Percentiles rank a stretch among this genome's conserved stretches.
phyloP scores from a whole-genome alignment of 345 rosid genomes.

The Pugionium dolabratum region DNA sequence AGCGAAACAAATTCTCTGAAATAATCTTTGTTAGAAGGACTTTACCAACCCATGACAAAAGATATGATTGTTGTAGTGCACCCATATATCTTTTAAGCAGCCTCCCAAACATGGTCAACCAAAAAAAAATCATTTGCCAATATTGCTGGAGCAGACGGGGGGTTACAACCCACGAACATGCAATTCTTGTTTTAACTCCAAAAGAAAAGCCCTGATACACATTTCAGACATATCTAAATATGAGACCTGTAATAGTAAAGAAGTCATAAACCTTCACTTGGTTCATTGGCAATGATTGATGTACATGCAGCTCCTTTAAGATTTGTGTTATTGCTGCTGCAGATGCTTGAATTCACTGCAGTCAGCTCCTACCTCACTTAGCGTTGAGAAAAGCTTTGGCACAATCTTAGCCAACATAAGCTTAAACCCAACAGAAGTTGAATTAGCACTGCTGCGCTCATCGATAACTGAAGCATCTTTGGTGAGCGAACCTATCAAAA shows the following conservation, averaged over 20 bases:
- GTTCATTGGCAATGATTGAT: slow-evolving; percentile 24
- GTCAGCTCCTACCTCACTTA: slow-evolving; percentile 73
- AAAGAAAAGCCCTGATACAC: background rate
- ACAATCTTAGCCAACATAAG: slow-evolving; percentile 83
- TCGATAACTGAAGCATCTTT: slow-evolving; percentile 59
- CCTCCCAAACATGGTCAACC: no score
- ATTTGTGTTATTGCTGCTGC: slow-evolving; percentile 30
- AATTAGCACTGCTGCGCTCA: slow-evolving; percentile 46
- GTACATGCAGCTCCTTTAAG: slow-evolving; percentile 14
- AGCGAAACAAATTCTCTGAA: no score
- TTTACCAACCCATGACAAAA: no score
- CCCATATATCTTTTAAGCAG: no score
- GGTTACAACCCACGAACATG: slow-evolving; percentile 10
- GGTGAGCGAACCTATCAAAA: slow-evolving; percentile 76
- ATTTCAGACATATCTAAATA: slow-evolving; percentile 30
- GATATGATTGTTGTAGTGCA: no score
- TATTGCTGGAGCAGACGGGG: no score
- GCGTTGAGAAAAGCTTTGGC: slow-evolving; percentile 65
- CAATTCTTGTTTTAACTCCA: background rate
- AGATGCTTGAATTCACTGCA: slow-evolving; percentile 56
- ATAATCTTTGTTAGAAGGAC: background rate
- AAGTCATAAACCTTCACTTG: slow-evolving; percentile 39
- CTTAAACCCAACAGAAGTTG: slow-evolving; percentile 89
- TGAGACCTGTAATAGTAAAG: slow-evolving; percentile 28
- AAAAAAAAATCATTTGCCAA: slow-evolving; percentile 7